Conservation (phyloP, 2,329 filamentous ascomycete species). For the Mycogone perniciosa region DNA sequence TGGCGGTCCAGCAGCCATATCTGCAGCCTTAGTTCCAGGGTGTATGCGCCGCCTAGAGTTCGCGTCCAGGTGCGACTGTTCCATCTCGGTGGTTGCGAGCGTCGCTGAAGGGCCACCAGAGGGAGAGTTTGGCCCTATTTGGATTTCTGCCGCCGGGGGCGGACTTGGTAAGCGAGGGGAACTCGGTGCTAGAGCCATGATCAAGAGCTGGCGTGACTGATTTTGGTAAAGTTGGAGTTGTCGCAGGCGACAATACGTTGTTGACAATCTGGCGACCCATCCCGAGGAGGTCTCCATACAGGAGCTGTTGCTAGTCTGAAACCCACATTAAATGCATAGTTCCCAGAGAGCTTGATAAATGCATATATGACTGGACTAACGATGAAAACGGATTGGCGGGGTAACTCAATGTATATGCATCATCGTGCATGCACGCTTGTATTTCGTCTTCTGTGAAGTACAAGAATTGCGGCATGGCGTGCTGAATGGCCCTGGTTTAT, state of each 20-base stretch:
- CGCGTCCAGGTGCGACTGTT: slow-evolving; percentile 59
- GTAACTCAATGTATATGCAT: slow-evolving; percentile 6
- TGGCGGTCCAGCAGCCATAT: slow-evolving; percentile 90
- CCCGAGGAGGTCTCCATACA: not conserved
- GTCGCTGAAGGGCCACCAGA: slow-evolving; percentile 49
- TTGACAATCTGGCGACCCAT: slow-evolving; percentile 5
- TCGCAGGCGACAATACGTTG: not conserved
- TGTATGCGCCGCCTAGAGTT: slow-evolving; percentile 80
- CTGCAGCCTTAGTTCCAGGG: slow-evolving; percentile 81
- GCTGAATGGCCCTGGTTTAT: too few relatives aligned
- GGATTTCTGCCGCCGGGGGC: slow-evolving; percentile 89
- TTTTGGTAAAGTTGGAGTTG: not conserved
- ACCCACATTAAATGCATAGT: slow-evolving; percentile 15
- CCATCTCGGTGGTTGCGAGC: slow-evolving; percentile 55
- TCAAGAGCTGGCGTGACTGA: slow-evolving; percentile 11
- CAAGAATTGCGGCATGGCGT: too few relatives aligned
- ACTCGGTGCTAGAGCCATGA: slow-evolving; percentile 59
- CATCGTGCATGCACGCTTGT: slow-evolving; percentile 7
- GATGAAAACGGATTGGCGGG: slow-evolving; percentile 15
- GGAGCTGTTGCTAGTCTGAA: slow-evolving; percentile 8
- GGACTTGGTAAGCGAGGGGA: slow-evolving; percentile 92
- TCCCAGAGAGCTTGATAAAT: slow-evolving; percentile 15
- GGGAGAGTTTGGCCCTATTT: slow-evolving; percentile 76
- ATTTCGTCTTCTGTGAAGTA: too few relatives aligned
- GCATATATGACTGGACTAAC: slow-evolving; percentile 13